phyloP scores from a whole-genome alignment of 2,329 filamentous ascomycete species.

The Rutstroemia sp. region DNA sequence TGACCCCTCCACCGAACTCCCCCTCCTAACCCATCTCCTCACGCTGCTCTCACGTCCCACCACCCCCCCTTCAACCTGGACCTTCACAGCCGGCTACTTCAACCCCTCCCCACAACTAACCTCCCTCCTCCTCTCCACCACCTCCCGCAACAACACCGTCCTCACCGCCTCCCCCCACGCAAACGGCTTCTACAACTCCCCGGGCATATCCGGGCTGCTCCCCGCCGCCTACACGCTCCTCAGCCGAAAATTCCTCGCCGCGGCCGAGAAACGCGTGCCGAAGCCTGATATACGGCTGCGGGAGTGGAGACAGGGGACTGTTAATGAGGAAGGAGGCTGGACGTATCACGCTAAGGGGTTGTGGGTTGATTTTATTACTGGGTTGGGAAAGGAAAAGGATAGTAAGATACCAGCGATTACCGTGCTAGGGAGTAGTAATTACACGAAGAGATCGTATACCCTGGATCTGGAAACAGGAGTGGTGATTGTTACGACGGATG shows the following conservation, averaged over 20 bases:
- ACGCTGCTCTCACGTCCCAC: slow-evolving; percentile 55
- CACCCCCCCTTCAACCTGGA: slow-evolving; percentile 72
- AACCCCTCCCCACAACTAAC: slow-evolving; percentile 87
- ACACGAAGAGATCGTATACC: slow-evolving; percentile 88
- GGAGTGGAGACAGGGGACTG: slow-evolving; percentile 81
- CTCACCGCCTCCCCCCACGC: slow-evolving; percentile 89
- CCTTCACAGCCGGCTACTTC: slow-evolving; percentile 97
- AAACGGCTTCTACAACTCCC: slow-evolving; percentile 89
- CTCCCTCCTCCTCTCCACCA: slow-evolving; percentile 67
- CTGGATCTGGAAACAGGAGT: slow-evolving; percentile 88
- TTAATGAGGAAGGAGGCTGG: slow-evolving; percentile 79
- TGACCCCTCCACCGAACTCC: slow-evolving; percentile 82
- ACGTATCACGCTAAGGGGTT: slow-evolving; percentile 97
- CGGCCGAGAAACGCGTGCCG: slow-evolving; percentile 21
- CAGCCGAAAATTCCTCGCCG: slow-evolving; percentile 68
- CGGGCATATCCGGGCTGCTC: slow-evolving; percentile 81
- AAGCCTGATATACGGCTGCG: slow-evolving; percentile 55
- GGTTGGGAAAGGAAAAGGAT: background rate
- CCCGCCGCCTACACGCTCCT: slow-evolving; percentile 90
- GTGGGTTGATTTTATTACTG: slow-evolving; percentile 62
- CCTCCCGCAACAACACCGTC: slow-evolving; percentile 56
- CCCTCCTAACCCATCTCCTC: slow-evolving; percentile 69
- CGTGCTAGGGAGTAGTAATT: slow-evolving; percentile 87
- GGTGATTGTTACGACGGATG: slow-evolving; percentile 73
- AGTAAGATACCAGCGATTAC: slow-evolving; percentile 4